Conservation (phyloP, 176 grass and related monocot species). For the Tillandsia fasciculata region DNA sequence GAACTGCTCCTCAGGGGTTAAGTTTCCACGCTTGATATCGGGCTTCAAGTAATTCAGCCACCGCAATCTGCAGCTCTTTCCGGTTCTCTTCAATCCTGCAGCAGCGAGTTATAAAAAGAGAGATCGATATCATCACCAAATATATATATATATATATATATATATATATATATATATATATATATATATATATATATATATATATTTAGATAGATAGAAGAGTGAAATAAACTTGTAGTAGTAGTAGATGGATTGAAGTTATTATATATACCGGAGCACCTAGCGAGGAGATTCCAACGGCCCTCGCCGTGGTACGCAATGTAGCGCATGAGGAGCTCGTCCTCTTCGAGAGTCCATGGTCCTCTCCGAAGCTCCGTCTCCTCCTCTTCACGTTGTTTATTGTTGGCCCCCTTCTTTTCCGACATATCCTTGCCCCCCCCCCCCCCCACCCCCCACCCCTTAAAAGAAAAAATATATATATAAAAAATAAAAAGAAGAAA, state of each 20-base stretch:
- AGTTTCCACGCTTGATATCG: conserved; percentile 76
- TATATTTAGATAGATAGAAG: neutral
- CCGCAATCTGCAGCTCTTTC: conserved; percentile 78
- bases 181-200: neutral
- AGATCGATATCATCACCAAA: neutral
- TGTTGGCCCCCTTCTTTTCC: conserved; percentile 49
- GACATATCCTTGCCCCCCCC: conserved; percentile 37
- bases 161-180: neutral
- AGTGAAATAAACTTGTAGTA: neutral
- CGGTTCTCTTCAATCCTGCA: conserved; percentile 81
- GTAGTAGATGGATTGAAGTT: neutral
- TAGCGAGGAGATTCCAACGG: conserved; percentile 85
- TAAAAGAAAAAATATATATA: no score
- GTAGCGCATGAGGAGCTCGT: conserved; percentile 86
- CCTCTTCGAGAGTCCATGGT: conserved; percentile 84
- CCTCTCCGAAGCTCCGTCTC: conserved; percentile 61
- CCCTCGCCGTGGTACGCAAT: conserved; percentile 85
- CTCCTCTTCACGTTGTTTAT: conserved; percentile 35
- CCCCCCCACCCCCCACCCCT: no score
- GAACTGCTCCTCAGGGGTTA: conserved; percentile 80
- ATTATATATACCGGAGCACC: conserved; percentile 53
- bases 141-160: neutral
- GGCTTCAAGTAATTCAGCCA: conserved; percentile 93
- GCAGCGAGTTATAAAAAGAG: neutral
- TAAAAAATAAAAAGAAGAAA: no score